Evolutionary conservation across 2,329 filamentous ascomycete species (phyloP), one percentile per base, ranked within the genome.

Genomic region (Paraphaeosphaeria minitans): DNA sequence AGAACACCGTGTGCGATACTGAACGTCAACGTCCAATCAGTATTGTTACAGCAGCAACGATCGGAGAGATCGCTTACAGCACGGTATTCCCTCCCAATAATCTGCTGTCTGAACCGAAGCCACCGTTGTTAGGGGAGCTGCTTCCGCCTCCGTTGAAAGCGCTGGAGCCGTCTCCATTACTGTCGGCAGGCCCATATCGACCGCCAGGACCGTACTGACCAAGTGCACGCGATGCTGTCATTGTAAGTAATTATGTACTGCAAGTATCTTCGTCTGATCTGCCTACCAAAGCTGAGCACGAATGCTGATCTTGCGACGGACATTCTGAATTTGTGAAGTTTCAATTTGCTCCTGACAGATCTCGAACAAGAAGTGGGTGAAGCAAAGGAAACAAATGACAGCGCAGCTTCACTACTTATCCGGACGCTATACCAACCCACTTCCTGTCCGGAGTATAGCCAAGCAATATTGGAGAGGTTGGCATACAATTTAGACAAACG

Each of bases 1-100:
- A 78, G 61, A 21, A 75, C 66, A n/a, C 71, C 76, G 56, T 79
- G 77, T 5, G 72, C 72, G 19, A 60, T 53, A 33, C 65, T 47
- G 6, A 72, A 68, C 58, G 69, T 64, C 7, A 74, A 53, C 19
- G 45, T 27, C 22, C 22, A 12, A 16, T 48, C 22, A 42, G 41
- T 19, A 45, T 22, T 22, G 48, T 41, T 3, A 41, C 50, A 27
- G 16, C 14, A 24, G 21, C 35, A 22, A 29, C 4, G 16, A 14
- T 33, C 16, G 5, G 1, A 31, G 5, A 16, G 24, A 12, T 19
- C n/a, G 12, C 50, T 43, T 21, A 53, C 50, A 53, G 51, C 19
- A 41, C 21, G 5, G 19, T 43, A 21, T 56, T 19, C 4, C 33
- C 19, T 43, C 16, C 39, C 1, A 59, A 33, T 47, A 60, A 64